Conservation (phyloP, 352 stramenopile species). For the Phytophthora hybrid region DNA sequence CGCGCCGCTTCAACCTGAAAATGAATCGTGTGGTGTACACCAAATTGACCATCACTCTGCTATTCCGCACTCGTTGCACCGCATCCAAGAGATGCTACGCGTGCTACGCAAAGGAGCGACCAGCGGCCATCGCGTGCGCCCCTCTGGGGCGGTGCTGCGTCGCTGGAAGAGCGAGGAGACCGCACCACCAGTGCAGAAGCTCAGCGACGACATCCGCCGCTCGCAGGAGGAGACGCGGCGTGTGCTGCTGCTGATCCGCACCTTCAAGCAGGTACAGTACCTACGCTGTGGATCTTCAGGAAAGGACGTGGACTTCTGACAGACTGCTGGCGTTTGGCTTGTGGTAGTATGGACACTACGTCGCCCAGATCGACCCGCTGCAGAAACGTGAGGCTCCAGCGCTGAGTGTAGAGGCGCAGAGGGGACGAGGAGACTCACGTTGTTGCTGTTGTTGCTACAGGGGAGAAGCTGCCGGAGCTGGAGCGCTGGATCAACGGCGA, state of each 20-base stretch:
- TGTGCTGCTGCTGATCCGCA: conserved; percentile 86
- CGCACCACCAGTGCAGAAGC: conserved; percentile 54
- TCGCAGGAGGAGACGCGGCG: conserved; percentile 88
- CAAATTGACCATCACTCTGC: conserved; percentile 20
- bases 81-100: conserved; percentile 34
- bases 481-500: conserved; percentile 89
- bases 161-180: conserved; percentile 32
- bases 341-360: conserved; percentile 81
- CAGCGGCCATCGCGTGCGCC: conserved; percentile 1
- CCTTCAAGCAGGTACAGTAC: conserved; percentile 78
- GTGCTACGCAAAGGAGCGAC: conserved; percentile 7
- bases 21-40: not conserved
- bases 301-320: not conserved
- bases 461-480: conserved; percentile 84
- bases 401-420: not conserved
- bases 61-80: not conserved
- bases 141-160: not conserved
- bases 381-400: conserved; percentile 59
- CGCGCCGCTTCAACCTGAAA: conserved; percentile 33
- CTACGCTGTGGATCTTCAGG: not conserved
- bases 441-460: conserved; percentile 24
- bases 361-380: conserved; percentile 90
- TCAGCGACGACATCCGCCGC: conserved; percentile 82
- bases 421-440: not conserved
- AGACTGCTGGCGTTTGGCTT: not conserved